Evolutionary conservation across 805 yeast genomes (phyloP), one percentile per base, ranked within the genome.

Genomic region (Barnettozyma botsteinii): DNA sequence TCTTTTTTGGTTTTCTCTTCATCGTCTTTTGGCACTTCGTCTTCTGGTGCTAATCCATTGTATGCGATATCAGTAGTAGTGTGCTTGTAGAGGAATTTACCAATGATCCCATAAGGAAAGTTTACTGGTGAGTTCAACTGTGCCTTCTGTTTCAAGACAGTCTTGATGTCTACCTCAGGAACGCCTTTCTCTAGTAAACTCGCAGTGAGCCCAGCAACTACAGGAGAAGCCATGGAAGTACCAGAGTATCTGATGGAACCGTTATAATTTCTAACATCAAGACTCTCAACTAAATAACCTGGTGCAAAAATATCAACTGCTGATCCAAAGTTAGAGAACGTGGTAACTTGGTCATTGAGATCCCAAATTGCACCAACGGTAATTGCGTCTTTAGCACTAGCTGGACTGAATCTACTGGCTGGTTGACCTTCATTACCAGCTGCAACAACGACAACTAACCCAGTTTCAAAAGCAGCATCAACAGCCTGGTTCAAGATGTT

Each of bases 291-390:
- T 13, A 65, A 65, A 0, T 77, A 79, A 0, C 97, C 98, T 20
- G 89, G 75, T 0, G 96, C 88, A 60, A 84, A 82, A 1, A 85
- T 66, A 52, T 85, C 87, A 9, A 89, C 91, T 55, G 93, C 84
- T 8, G 69, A 67, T 0, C 98, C 98, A 87, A 87, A 86, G 56
- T 89, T 89, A 20, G 93, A 75, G 51, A 91, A 91, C 13, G 72
- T 56, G 0, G 97, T 89, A 23, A 87, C 67, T 2, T 67, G 53
- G 50, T 86, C 95, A 13, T 67, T 69, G 19, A 68, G 54, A 53
- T 83, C 95, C 53, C 86, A 87, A 39, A 88, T 77, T 4, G 96
- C 95, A 1, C 96, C 97, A 7, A 89, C 93, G 0, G 95, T 78
- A 9, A 86, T 73, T 0, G 83, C 86, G 28, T 65, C 65, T 2